Conservation (phyloP, 306 rosid species). For the Trifolium subterraneum region DNA sequence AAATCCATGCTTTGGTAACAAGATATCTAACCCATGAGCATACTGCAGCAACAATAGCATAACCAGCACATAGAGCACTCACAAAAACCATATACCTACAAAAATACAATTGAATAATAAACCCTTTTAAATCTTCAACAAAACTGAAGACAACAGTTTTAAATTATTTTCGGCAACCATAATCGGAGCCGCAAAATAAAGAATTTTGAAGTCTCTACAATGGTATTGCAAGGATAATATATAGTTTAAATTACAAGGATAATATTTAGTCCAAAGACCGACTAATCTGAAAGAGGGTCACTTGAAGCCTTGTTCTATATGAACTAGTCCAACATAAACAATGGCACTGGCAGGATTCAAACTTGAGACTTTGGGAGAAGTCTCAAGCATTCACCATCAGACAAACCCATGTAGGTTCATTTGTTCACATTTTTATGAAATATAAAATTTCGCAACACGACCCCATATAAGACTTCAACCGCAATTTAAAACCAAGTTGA, state of each 20-base stretch:
- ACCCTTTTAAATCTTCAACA: background rate
- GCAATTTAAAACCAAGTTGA: background rate
- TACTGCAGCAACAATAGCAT: slow-evolving; percentile 64
- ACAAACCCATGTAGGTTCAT: too few species aligned
- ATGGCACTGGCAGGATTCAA: too few species aligned
- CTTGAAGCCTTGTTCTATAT: too few species aligned
- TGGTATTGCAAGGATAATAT: too few species aligned
- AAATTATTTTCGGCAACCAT: background rate
- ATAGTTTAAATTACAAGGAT: too few species aligned
- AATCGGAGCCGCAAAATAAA: background rate
- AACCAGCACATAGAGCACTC: slow-evolving; percentile 64
- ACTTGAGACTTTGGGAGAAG: too few species aligned
- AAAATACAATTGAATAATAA: background rate
- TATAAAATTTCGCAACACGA: background rate
- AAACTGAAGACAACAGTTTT: background rate
- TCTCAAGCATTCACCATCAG: too few species aligned
- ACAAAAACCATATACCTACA: slow-evolving; percentile 80
- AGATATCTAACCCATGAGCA: slow-evolving; percentile 60
- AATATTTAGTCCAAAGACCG: too few species aligned
- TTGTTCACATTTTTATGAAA: background rate
- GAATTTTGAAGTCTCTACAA: too few species aligned
- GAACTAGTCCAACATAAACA: too few species aligned
- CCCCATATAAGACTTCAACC: background rate
- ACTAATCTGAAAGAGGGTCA: too few species aligned
- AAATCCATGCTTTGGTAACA: slow-evolving; percentile 73